Evolutionary conservation across 2,329 filamentous ascomycete genomes (phyloP).

Genomic region (Fusarium cyanostomum): DNA sequence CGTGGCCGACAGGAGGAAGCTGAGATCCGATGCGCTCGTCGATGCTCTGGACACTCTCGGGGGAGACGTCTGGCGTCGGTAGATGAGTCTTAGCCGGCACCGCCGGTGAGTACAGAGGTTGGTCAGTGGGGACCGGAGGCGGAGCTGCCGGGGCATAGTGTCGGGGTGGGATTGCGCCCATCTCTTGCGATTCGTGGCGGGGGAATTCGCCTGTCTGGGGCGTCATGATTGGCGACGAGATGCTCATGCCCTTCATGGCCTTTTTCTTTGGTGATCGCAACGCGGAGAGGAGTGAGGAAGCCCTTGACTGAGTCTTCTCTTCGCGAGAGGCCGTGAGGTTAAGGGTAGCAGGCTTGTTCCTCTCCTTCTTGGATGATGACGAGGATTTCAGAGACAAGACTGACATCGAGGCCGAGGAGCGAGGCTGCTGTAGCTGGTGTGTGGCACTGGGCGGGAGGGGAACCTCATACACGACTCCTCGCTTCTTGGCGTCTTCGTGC

Average conservation of each 20-base stretch:
- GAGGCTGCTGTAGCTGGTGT: slow-evolving; percentile 37
- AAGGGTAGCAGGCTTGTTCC: slow-evolving; percentile 59
- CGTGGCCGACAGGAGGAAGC: slow-evolving; percentile 46
- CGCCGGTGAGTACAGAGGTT: slow-evolving; percentile 47
- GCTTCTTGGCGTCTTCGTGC: slow-evolving; percentile 76
- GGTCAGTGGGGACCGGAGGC: slow-evolving; percentile 63
- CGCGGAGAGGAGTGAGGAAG: slow-evolving; percentile 68
- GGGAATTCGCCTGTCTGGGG: slow-evolving; percentile 69
- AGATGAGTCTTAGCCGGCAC: slow-evolving; percentile 39
- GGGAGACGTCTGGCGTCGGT: slow-evolving; percentile 51
- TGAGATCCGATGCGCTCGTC: slow-evolving; percentile 64
- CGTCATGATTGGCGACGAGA: slow-evolving; percentile 73
- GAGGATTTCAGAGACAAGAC: slow-evolving; percentile 42
- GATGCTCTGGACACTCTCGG: slow-evolving; percentile 58
- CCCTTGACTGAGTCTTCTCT: slow-evolving; percentile 64
- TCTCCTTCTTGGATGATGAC: slow-evolving; percentile 55
- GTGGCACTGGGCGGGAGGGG: slow-evolving; percentile 48
- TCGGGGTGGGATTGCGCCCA: slow-evolving; percentile 66
- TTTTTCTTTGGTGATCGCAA: slow-evolving; percentile 68
- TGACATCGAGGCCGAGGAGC: slow-evolving; percentile 30
- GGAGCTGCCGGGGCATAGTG: slow-evolving; percentile 67
- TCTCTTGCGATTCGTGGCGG: slow-evolving; percentile 63
- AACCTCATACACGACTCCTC: slow-evolving; percentile 59
- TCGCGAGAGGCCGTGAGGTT: slow-evolving; percentile 56
- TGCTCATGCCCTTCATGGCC: slow-evolving; percentile 62